Percentiles rank a stretch among this genome's conserved stretches.
Evolutionary conservation across 2,329 filamentous ascomycete species (phyloP).

Genomic region (Stagonosporopsis vannaccii): DNA sequence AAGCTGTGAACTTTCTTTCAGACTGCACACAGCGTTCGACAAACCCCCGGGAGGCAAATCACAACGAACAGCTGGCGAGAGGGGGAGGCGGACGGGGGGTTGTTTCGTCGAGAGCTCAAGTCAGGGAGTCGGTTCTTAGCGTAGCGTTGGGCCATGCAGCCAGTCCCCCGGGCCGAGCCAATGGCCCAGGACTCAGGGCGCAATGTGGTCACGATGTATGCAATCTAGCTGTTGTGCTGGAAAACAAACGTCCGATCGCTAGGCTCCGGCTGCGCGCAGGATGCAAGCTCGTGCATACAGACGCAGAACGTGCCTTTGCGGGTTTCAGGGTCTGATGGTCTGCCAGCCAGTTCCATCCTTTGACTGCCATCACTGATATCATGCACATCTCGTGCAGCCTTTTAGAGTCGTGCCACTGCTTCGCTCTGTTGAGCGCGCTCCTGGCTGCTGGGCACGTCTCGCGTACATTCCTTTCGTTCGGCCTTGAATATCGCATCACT

Average conservation of each 20-base stretch:
- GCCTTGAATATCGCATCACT: neutral
- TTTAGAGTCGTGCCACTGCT: neutral
- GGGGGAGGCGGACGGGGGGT: conserved; percentile 26
- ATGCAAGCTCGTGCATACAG: conserved; percentile 5
- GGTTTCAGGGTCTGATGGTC: conserved; percentile 8
- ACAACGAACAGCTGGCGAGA: conserved; percentile 24
- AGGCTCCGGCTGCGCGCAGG: neutral
- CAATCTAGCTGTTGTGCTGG: neutral
- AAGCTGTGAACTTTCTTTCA: conserved; percentile 25
- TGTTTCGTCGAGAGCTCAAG: conserved; percentile 29
- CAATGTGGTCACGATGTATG: neutral
- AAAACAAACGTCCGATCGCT: conserved; percentile 1
- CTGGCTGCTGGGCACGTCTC: neutral
- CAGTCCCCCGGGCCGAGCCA: conserved; percentile 17
- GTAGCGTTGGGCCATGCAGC: conserved; percentile 16
- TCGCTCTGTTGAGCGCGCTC: neutral
- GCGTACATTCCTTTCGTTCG: neutral
- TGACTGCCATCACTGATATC: neutral
- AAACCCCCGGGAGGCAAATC: conserved; percentile 20
- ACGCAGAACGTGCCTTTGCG: conserved; percentile 10
- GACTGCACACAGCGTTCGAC: conserved; percentile 22
- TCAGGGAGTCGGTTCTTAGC: conserved; percentile 35
- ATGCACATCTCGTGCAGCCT: neutral
- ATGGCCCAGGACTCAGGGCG: conserved; percentile 17
- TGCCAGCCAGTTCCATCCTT: conserved; percentile 11